A percentile compares a stretch with the other conserved stretches of the same genome.
Evolutionary conservation across 306 rosid species (phyloP).

Genomic region (Sesbania bispinosa): DNA sequence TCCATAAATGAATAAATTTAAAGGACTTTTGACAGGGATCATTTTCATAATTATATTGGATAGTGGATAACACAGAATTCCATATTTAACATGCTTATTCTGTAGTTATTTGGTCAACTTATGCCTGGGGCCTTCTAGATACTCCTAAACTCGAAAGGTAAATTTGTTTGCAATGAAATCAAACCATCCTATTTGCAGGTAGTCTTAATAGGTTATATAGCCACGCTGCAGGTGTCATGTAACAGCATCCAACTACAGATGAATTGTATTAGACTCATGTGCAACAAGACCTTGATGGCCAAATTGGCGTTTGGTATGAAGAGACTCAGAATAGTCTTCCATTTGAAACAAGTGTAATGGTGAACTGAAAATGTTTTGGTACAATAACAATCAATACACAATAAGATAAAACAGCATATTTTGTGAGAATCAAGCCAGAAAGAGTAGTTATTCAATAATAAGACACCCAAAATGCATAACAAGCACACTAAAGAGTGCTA

Average conservation of each 20-base stretch:
- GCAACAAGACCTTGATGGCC: slow-evolving; percentile 9
- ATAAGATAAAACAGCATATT: slow-evolving; percentile 4
- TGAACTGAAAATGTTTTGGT: background rate
- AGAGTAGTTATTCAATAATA: background rate
- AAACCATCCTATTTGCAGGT: background rate
- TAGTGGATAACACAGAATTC: slow-evolving; percentile 10
- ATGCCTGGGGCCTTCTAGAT: background rate
- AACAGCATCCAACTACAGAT: slow-evolving; percentile 2
- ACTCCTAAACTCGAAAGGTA: background rate
- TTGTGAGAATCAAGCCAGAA: background rate
- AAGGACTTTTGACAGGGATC: background rate
- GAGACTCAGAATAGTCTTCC: background rate
- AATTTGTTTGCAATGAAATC: background rate
- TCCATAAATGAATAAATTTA: background rate
- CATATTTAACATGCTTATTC: background rate
- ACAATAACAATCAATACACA: background rate
- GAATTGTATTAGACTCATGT: background rate
- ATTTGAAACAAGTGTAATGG: background rate
- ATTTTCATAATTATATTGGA: slow-evolving; percentile 12
- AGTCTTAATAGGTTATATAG: background rate
- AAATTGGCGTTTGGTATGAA: background rate
- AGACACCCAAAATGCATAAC: background rate
- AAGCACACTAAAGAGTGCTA: background rate
- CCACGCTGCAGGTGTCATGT: background rate
- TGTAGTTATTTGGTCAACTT: background rate